Evolutionary conservation across 306 rosid species (phyloP).

Genomic region (Sechiopsis laciniata): DNA sequence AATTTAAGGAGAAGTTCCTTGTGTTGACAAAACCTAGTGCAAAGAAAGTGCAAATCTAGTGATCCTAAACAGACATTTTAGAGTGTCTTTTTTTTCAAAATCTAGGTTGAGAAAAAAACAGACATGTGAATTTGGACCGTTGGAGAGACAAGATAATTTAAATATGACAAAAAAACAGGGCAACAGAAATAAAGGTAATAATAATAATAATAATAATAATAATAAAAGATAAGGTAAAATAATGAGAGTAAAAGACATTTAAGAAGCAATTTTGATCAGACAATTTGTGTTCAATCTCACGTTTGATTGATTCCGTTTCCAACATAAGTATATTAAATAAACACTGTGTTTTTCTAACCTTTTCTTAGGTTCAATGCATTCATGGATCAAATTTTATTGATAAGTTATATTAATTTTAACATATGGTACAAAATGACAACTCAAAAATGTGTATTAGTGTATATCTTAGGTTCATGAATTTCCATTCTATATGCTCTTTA

Average conservation of each 20-base stretch:
- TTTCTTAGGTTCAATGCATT: slow-evolving; percentile 15
- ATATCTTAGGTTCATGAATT: background rate
- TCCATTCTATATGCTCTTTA: background rate
- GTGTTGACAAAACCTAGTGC: slow-evolving; percentile 3
- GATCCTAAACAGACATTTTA: background rate
- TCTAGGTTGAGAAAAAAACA: slow-evolving; percentile 3
- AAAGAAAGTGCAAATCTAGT: background rate
- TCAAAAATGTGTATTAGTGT: background rate
- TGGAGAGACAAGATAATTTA: slow-evolving; percentile 3
- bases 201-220: background rate
- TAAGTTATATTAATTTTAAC: background rate
- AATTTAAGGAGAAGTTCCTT: background rate
- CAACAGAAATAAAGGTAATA: slow-evolving; percentile 2
- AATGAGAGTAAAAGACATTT: background rate
- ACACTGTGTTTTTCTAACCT: background rate
- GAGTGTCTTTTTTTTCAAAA: slow-evolving; percentile 6
- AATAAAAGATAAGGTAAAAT: slow-evolving; percentile 1
- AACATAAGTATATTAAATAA: background rate
- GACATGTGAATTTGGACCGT: slow-evolving; percentile 22
- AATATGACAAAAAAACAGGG: background rate
- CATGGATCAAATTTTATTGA: background rate
- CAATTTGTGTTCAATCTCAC: background rate
- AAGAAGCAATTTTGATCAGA: slow-evolving; percentile 8
- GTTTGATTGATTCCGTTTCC: slow-evolving; percentile 11
- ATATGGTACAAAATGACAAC: background rate